Base-by-base conservation (phyloP, 2,329 filamentous ascomycete genomes). In the Fusarium succisae region DNA sequence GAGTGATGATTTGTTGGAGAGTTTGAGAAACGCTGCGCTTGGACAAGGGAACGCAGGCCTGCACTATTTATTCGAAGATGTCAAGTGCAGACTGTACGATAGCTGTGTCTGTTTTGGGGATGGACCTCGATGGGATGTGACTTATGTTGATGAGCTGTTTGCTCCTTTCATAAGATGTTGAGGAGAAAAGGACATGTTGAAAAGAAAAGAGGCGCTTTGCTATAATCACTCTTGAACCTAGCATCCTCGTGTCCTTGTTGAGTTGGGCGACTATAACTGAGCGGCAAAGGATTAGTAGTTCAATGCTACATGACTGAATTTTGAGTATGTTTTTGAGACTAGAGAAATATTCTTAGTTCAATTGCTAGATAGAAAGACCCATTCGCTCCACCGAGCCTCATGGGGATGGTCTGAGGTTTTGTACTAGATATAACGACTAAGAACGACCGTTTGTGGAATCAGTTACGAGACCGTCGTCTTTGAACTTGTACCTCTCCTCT, bases 291-390 rank as follows among this genome's bases (percentile, higher is more conserved):
- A 9, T 28, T 28, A 11, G 0, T 22, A 15, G 13, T 18, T 35
- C 1, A 35, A 5, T 30, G 15, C 10, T 12, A 1, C 3, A 5
- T 8, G 0, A 2, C n/a, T 2, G 0, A 24, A 12, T 1, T 18
- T 44, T 4, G 15, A 18, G 43, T 13, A 18, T 44, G 15, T 11
- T 6, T 8, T 44, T 0, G 15, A 43, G 0, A 6, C 10, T 8
- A 12, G 1, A 24, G 6, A 24, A 18, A 44, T 6, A 0, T 4
- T 8, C 0, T 8, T 1, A 1, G 2, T 24, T 44, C 10, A 24
- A 17, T 44, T 18, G 6, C 10, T 17, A 24, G 4, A 18, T 4
- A n/a, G n/a, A n/a, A n/a, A n/a, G n/a, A n/a, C n/a, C n/a, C n/a
- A n/a, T n/a, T n/a, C n/a, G n/a, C n/a, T 32, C 32, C 0, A 35